Evolutionary conservation across 345 rosid species (phyloP).

Genomic region (Gossypium australe): DNA sequence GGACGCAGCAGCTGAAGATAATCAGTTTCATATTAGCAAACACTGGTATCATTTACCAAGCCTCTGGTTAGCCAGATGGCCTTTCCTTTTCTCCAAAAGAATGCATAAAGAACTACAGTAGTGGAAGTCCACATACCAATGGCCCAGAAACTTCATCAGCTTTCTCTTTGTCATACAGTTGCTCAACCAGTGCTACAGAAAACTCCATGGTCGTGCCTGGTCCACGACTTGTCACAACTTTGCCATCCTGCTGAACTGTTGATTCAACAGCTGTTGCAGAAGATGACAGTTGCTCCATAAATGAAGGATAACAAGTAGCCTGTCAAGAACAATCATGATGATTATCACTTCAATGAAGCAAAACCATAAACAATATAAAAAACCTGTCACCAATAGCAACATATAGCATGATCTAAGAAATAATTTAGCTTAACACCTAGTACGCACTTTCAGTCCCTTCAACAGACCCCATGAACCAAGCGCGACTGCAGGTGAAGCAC

Average conservation of each 20-base stretch:
- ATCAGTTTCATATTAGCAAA: neutral
- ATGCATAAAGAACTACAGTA: neutral
- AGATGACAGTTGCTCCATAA: slow-evolving; percentile 72
- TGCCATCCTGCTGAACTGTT: slow-evolving; percentile 77
- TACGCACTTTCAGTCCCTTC: slow-evolving; percentile 66
- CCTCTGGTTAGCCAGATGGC: neutral
- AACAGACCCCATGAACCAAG: slow-evolving; percentile 87
- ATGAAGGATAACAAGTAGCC: slow-evolving; percentile 88
- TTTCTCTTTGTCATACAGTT: slow-evolving; percentile 68
- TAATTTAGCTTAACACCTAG: neutral
- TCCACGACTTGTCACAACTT: slow-evolving; percentile 75
- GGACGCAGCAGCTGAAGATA: slow-evolving; percentile 60
- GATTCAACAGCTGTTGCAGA: slow-evolving; percentile 68
- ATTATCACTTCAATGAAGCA: neutral
- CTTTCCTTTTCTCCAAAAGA: neutral
- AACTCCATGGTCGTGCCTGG: slow-evolving; percentile 94
- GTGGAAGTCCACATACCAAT: slow-evolving; percentile 39
- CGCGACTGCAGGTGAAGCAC: slow-evolving; percentile 84
- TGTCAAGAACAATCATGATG: slow-evolving; percentile 21
- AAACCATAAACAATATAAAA: neutral
- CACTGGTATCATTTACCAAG: neutral
- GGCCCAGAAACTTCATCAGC: slow-evolving; percentile 67
- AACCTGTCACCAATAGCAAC: neutral
- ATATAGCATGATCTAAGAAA: neutral
- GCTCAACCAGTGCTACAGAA: slow-evolving; percentile 63